These are phyloP conservation scores for Sistotremastrum niveocremeum DNA, from an alignment of 768 basidiomycete species.

Conservation along the genomic window DNA sequence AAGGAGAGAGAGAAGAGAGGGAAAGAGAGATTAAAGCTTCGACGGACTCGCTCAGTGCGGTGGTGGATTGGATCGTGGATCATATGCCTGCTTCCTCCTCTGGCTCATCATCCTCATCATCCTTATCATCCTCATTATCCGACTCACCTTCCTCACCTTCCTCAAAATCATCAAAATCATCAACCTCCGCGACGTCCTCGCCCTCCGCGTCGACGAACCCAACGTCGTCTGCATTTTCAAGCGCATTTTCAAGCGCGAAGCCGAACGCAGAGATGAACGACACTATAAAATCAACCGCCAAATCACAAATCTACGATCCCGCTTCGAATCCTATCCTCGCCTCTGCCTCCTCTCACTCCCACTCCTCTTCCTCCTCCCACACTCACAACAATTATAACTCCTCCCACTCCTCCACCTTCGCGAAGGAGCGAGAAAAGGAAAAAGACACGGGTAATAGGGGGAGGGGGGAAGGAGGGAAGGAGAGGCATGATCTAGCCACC, in stretches of 20 bases:
- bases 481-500: conserved; percentile 37
- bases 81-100: conserved; percentile 36
- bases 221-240: background rate
- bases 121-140: no score
- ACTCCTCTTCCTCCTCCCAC: no score
- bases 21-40: conserved; percentile 52
- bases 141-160: no score
- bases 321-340: no score
- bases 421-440: conserved; percentile 11
- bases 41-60: conserved; percentile 57
- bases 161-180: no score
- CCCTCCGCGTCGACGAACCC: conserved; percentile 3
- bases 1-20: conserved; percentile 19
- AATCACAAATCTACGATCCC: no score
- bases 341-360: no score
- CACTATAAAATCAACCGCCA: no score
- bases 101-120: no score
- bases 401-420: conserved; percentile 2
- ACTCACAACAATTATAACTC: background rate
- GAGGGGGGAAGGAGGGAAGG: conserved; percentile 14
- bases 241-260: background rate
- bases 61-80: conserved; percentile 72
- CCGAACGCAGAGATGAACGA: background rate
- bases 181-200: conserved; percentile 5
- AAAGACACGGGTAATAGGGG: conserved; percentile 11